Evolutionary conservation across 148 eudicot genomes (phyloP).

Genomic region (Heliamphora exappendiculata): DNA sequence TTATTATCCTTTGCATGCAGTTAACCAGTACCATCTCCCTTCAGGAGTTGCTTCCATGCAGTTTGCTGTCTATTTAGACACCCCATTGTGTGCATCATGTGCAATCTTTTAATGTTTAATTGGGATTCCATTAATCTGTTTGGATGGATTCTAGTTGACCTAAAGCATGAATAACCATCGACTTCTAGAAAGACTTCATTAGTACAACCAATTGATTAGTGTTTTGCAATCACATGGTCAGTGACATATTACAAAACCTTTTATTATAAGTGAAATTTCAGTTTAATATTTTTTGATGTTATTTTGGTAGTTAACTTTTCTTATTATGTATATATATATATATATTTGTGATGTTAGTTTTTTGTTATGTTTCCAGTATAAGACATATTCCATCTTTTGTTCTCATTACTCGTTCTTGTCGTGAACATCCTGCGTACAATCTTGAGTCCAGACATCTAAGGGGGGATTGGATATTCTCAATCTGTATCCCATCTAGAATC

Average conservation of each 20-base stretch:
- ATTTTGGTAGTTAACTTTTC: too few relatives aligned
- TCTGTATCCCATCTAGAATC: not conserved
- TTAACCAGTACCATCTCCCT: not conserved
- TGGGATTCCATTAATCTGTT: not conserved
- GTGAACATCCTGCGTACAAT: not conserved
- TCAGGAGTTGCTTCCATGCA: not conserved
- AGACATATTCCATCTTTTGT: not conserved
- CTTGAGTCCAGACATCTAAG: not conserved
- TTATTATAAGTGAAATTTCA: not conserved
- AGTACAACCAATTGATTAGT: not conserved
- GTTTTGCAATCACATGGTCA: not conserved
- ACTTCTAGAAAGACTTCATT: not conserved
- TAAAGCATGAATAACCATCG: not conserved
- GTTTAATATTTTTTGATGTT: too few relatives aligned
- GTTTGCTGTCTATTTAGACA: not conserved
- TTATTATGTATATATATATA: too few relatives aligned
- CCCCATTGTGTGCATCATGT: not conserved
- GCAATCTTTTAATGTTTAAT: not conserved
- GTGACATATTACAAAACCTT: not conserved
- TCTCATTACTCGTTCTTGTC: not conserved
- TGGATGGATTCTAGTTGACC: constrained; percentile 5
- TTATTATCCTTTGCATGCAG: not conserved
- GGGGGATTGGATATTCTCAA: constrained; percentile 3
- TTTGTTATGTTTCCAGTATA: not conserved
- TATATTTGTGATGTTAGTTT: too few relatives aligned